Base-by-base conservation (phyloP, 2,329 filamentous ascomycete genomes). In the Trichoderma koningiopsis region DNA sequence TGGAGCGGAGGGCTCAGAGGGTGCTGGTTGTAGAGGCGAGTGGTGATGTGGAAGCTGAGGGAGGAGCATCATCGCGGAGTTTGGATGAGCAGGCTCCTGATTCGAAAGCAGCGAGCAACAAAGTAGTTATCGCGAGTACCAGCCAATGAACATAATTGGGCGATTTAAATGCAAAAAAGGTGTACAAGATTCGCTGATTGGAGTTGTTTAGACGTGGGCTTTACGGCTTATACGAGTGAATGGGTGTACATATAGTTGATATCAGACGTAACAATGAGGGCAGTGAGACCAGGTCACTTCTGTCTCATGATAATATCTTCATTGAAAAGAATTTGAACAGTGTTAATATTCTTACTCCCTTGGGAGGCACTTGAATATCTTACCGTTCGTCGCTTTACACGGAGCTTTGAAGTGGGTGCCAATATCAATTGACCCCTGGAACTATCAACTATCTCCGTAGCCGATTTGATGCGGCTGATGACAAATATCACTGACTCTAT, bases 1-100 rank as follows among this genome's bases (percentile, higher is more conserved):
- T 86, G 52, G 79, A 81, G 10, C 74, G 74, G 33, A 74, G 71
- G 53, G 71, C 69, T 19, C 68, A 27, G 31, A 16, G 6, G 14
- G 19, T 31, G 33, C 24, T 37, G 35, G 52, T 47, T 35, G 53
- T 57, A 5, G 64, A 70, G 5, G 53, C 74, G 56, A 66, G 71
- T 6, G 73, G 71, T 7, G 70, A 70, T 47, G 35, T 47, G 27
- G 37, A 65, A 14, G 72, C 72, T 13, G 70, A 70, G 14, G 24
- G 57, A 19, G 57, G 43, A n/a, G 4, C 29, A 14, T n/a, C 33
- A 31, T 22, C 55, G 55, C 11, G 35, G 1, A 1, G 8, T 13
- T 29, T 59, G 37, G 29, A 5, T 22, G 37, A 52, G 29, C 27
- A 31, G 27, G 24, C 5, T 40, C 61, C 33, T 2, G 16, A 58